phyloP scores from a whole-genome alignment of 805 yeast genomes.

The Cyberlindnera saturnus region DNA sequence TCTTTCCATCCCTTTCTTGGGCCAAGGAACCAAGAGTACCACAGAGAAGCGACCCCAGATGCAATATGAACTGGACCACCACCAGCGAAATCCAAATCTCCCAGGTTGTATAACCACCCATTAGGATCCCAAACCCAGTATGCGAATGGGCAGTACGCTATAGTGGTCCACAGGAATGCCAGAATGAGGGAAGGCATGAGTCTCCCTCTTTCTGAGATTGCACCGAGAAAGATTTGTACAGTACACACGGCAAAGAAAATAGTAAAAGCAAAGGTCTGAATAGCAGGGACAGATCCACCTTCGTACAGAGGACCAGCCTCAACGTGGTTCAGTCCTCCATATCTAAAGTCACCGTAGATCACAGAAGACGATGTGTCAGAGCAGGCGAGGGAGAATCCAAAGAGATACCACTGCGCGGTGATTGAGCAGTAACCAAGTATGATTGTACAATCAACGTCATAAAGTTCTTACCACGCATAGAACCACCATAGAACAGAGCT shows the following conservation, averaged over 20 bases:
- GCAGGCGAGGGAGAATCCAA: constrained; percentile 92
- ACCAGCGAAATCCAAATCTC: constrained; percentile 97
- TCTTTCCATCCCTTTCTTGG: constrained; percentile 50
- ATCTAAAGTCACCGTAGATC: constrained; percentile 73
- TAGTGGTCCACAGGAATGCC: too few relatives aligned
- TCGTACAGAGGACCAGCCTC: constrained; percentile 69
- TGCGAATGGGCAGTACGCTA: constrained; percentile 89
- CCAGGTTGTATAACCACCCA: constrained; percentile 91
- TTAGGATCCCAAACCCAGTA: constrained; percentile 92
- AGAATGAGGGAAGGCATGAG: too few relatives aligned
- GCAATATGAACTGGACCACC: constrained; percentile 97
- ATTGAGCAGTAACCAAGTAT: constrained; percentile 63
- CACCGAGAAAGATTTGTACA: constrained; percentile 83
- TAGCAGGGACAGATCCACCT: constrained; percentile 44
- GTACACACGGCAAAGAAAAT: constrained; percentile 89
- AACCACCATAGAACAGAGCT: constrained; percentile 78
- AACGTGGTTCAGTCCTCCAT: constrained; percentile 72
- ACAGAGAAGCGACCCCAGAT: constrained; percentile 88
- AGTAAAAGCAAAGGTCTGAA: constrained; percentile 67
- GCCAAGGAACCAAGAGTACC: constrained; percentile 71
- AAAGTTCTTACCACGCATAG: constrained; percentile 63
- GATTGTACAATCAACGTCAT: constrained; percentile 75
- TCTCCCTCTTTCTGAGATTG: constrained; percentile 87
- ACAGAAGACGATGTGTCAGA: constrained; percentile 61
- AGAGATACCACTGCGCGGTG: constrained; percentile 87